Evolutionary conservation across 441 rosid species (phyloP).

Genomic region (Corymbia citriodora): DNA sequence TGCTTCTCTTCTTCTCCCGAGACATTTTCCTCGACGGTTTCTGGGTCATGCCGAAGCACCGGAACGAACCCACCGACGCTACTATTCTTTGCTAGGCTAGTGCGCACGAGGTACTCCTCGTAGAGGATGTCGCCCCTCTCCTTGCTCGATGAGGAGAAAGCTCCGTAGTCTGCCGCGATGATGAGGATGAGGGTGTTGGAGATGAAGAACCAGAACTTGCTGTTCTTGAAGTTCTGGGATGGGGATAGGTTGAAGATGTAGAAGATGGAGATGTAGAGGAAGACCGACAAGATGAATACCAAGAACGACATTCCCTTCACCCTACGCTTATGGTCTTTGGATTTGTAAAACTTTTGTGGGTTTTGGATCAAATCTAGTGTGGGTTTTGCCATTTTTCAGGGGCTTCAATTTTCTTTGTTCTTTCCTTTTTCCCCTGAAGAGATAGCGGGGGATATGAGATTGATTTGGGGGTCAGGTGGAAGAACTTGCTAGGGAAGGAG

Average conservation of each 20-base stretch:
- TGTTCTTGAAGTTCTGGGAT: slow-evolving; percentile 30
- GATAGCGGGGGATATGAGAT: not conserved
- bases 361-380: slow-evolving; percentile 19
- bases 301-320: slow-evolving; percentile 26
- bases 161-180: slow-evolving; percentile 47
- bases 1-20: not conserved
- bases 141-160: slow-evolving; percentile 28
- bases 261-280: slow-evolving; percentile 39
- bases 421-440: not conserved
- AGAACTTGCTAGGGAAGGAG: not conserved
- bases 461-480: not conserved
- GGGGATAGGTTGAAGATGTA: slow-evolving; percentile 45
- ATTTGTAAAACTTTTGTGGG: slow-evolving; percentile 11
- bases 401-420: not conserved
- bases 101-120: slow-evolving; percentile 8
- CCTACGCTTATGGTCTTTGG: slow-evolving; percentile 15
- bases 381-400: slow-evolving; percentile 23
- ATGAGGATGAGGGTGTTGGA: slow-evolving; percentile 61
- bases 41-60: not conserved
- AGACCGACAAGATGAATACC: slow-evolving; percentile 34
- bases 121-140: slow-evolving; percentile 19
- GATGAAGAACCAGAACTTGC: slow-evolving; percentile 56
- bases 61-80: not conserved
- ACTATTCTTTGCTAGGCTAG: slow-evolving; percentile 1
- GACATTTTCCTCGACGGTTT: slow-evolving; percentile 1